These are phyloP conservation scores for Pueraria montana DNA, from an alignment of 306 rosid genomes.

Conservation along the genomic window DNA sequence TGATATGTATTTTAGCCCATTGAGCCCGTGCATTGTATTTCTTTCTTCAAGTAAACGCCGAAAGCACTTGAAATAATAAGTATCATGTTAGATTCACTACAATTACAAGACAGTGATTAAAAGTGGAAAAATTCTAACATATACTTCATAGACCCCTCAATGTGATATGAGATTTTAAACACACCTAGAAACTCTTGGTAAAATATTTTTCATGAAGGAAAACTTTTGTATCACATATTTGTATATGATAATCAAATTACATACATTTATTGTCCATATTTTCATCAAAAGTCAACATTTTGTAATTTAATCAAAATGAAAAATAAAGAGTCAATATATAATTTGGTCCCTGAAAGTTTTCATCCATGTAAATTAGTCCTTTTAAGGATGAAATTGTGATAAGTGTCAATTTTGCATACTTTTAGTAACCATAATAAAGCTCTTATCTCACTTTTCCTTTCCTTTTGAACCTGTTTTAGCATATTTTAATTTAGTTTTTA, in stretches of 20 bases:
- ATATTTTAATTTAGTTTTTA: too few relatives aligned
- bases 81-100: constrained; percentile 20
- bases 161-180: not conserved
- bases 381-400: not conserved
- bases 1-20: constrained; percentile 48
- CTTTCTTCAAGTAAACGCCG: constrained; percentile 44
- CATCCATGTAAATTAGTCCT: not conserved
- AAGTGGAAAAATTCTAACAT: not conserved
- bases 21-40: constrained; percentile 41
- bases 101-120: not conserved
- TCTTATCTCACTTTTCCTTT: too few relatives aligned
- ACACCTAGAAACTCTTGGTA: not conserved
- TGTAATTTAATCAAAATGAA: not conserved
- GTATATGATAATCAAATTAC: not conserved
- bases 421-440: too few relatives aligned
- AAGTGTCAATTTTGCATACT: too few relatives aligned
- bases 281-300: not conserved
- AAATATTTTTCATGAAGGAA: not conserved
- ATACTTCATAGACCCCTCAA: not conserved
- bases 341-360: not conserved
- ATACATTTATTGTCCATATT: not conserved
- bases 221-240: not conserved
- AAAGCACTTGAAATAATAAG: constrained; percentile 42
- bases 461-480: too few relatives aligned
- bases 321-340: not conserved